These are phyloP conservation scores for Penicillium sp. DNA, from an alignment of 2,329 filamentous ascomycete species.

Conservation along the genomic window DNA sequence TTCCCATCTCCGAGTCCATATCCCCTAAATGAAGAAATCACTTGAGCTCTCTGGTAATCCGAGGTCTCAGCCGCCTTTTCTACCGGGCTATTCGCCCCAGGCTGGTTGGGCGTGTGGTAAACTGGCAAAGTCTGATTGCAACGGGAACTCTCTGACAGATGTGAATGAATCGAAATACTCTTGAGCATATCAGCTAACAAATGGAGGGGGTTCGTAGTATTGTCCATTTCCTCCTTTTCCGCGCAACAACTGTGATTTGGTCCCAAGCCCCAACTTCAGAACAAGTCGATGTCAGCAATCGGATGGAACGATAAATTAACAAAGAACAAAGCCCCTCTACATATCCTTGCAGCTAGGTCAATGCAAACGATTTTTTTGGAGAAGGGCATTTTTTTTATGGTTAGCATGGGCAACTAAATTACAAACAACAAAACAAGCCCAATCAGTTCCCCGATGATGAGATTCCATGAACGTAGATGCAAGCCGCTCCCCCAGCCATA, in stretches of 20 bases:
- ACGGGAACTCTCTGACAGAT: too few relatives aligned
- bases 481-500: slow-evolving; percentile 14
- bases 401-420: slow-evolving; percentile 17
- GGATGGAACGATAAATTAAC: too few relatives aligned
- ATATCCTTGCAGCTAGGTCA: background rate
- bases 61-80: slow-evolving; percentile 43
- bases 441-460: slow-evolving; percentile 11
- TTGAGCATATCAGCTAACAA: too few relatives aligned
- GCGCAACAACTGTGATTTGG: too few relatives aligned
- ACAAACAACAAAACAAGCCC: slow-evolving; percentile 17
- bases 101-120: slow-evolving; percentile 46
- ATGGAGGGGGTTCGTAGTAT: too few relatives aligned
- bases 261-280: too few relatives aligned
- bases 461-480: slow-evolving; percentile 14
- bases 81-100: slow-evolving; percentile 12
- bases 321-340: too few relatives aligned
- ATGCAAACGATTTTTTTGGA: too few relatives aligned
- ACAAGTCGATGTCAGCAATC: too few relatives aligned
- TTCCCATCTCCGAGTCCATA: background rate
- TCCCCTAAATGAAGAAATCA: slow-evolving; percentile 37
- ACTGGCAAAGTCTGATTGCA: slow-evolving; percentile 48
- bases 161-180: too few relatives aligned
- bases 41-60: slow-evolving; percentile 47
- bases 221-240: too few relatives aligned
- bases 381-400: slow-evolving; percentile 2